A percentile compares a stretch with the other conserved stretches of the same genome.
Conservation (phyloP, 2,329 filamentous ascomycete species). For the Aspergillus sp. region DNA sequence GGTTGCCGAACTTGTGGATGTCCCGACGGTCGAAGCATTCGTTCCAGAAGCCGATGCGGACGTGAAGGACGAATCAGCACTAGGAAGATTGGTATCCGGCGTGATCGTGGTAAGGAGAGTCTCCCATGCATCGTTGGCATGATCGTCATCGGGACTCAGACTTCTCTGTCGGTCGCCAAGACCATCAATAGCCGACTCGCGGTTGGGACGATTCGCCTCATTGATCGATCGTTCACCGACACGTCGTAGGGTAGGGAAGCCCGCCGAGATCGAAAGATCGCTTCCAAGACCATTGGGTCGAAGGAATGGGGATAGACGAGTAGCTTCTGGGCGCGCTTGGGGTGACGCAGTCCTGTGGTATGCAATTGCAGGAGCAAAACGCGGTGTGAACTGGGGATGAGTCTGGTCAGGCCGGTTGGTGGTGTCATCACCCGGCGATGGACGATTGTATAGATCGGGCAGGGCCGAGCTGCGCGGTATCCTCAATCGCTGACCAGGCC, state of each 20-base stretch:
- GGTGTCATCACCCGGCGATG: constrained; percentile 23
- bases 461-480: constrained; percentile 40
- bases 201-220: constrained; percentile 23
- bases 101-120: constrained; percentile 77
- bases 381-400: constrained; percentile 40
- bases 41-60: constrained; percentile 50
- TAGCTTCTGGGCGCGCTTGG: constrained; percentile 20
- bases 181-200: constrained; percentile 59
- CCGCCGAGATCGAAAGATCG: constrained; percentile 23
- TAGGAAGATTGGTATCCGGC: constrained; percentile 78
- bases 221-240: constrained; percentile 38
- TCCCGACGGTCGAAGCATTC: constrained; percentile 27
- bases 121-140: constrained; percentile 69
- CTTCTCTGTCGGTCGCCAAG: constrained; percentile 84
- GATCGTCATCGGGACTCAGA: constrained; percentile 62
- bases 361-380: constrained; percentile 48
- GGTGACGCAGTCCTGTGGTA: constrained; percentile 31
- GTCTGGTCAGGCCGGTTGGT: constrained; percentile 20
- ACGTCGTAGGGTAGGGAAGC: constrained; percentile 34
- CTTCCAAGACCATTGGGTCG: constrained; percentile 24
- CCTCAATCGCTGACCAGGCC: constrained; percentile 37
- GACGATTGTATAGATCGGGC: constrained; percentile 28
- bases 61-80: constrained; percentile 78
- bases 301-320: constrained; percentile 29
- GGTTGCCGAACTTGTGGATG: constrained; percentile 40